Evolutionary conservation across 805 yeast species (phyloP), one percentile per base, ranked within the genome.

Genomic region (Schizosaccharomyces cryophilus): DNA sequence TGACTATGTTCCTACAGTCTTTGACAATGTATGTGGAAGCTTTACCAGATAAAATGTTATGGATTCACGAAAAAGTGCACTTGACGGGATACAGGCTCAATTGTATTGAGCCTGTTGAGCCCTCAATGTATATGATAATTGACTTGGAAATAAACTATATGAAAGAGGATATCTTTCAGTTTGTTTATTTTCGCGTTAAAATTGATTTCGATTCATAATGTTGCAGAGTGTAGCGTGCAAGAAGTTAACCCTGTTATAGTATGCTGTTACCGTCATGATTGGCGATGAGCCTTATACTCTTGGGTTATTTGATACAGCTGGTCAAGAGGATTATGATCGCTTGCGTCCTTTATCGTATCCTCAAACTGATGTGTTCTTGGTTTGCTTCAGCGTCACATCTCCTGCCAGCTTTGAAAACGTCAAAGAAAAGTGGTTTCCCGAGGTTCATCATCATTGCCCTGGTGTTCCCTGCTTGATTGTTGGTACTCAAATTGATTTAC

Each of bases 301-400:
- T 68, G 96, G 97, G n/a, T 77, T 90, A 64, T 90, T 93, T 70
- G 98, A 90, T 76, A 90, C 98, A 42, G 98, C 98, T 35, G 98
- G 98, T 61, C 98, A 90, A 77, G 98, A 90, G 79, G 98, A 90
- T 77, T 90, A 93, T 73, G 98, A 90, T 75, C 81, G 98, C 71
- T 77, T 90, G 70, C 85, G 98, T 75, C 98, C 98, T 7, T 79
- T 93, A 67, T 84, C 95, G 62, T 90, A 90, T 73, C 97, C 98
- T 19, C 93, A 95, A 61, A 93, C 98, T 4, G 98, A 90, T 73
- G 96, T 90, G 58, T 90, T 90, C 70, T 77, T 90, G 67, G 95
- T 90, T 63, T 93, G 98, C 74, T 90, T 93, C 74, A 84, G 95
- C 45, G 96, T 93, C 63, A 89, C 94, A 66, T 88, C 95, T 15